A percentile compares a stretch with the other conserved stretches of the same genome.
Evolutionary conservation across 1,284 basidiomycete genomes (phyloP).

Genomic region (Tilletia indica): DNA sequence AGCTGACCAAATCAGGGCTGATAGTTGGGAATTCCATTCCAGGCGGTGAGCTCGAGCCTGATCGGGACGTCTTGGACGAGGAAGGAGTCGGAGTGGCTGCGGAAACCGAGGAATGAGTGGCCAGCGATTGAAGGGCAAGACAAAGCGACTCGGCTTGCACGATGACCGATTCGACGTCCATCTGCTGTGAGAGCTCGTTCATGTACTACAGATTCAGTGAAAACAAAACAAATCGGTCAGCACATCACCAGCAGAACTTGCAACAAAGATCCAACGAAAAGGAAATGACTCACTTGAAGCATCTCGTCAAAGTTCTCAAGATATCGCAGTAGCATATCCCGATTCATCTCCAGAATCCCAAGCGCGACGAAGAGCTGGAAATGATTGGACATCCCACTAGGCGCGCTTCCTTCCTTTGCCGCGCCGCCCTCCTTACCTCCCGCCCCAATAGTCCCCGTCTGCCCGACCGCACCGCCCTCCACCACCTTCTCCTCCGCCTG

Average conservation of each 20-base stretch:
- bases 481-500: neutral
- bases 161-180: constrained; percentile 27
- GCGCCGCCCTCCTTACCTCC: neutral
- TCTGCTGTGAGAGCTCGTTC: constrained; percentile 23
- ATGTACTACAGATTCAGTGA: constrained; percentile 16
- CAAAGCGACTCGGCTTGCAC: constrained; percentile 22
- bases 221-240: neutral
- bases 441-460: neutral
- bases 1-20: neutral
- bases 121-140: constrained; percentile 12
- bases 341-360: constrained; percentile 86
- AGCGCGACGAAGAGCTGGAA: constrained; percentile 94
- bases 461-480: neutral
- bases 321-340: constrained; percentile 89
- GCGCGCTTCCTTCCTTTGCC: neutral
- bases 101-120: neutral
- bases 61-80: too few species aligned
- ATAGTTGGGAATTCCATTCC: neutral
- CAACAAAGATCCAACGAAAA: neutral
- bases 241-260: neutral
- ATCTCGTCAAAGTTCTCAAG: constrained; percentile 69
- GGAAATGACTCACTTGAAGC: constrained; percentile 28
- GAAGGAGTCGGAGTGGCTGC: neutral
- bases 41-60: too few species aligned
- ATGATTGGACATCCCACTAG: constrained; percentile 4